Conservation (phyloP, 169 alveolate species). For the Perkinsus olseni region DNA sequence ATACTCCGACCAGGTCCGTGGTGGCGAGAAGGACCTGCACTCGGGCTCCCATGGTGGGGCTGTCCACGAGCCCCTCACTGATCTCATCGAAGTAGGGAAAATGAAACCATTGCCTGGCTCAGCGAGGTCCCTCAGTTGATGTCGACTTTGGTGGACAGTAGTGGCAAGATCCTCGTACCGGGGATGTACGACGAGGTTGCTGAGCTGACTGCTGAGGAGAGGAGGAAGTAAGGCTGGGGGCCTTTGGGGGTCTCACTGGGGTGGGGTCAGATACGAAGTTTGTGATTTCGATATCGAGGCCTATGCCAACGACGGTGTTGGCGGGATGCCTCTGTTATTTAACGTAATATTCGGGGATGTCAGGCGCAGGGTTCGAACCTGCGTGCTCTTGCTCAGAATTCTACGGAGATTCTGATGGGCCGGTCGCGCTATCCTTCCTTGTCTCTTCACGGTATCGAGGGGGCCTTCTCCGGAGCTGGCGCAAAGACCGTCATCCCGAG, state of each 20-base stretch:
- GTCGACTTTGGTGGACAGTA: neutral
- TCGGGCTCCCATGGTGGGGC: slow-evolving; percentile 5
- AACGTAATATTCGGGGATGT: neutral
- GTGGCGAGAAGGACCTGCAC: neutral
- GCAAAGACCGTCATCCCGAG: neutral
- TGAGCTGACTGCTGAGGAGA: neutral
- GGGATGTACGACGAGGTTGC: neutral
- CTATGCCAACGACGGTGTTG: neutral
- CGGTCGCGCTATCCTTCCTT: neutral
- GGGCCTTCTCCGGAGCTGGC: neutral
- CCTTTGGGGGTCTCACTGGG: neutral
- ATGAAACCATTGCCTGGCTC: neutral
- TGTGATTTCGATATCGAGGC: neutral
- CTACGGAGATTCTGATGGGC: slow-evolving; percentile 3
- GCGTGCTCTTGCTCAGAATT: neutral
- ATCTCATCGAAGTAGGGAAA: neutral
- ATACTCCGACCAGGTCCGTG: neutral
- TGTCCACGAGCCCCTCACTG: neutral
- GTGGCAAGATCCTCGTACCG: neutral
- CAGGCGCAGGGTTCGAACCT: neutral
- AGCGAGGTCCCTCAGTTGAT: neutral
- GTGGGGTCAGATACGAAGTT: neutral
- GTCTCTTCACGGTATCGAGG: neutral
- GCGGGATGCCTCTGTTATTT: neutral
- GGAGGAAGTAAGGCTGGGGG: neutral